A percentile compares a stretch with the other conserved stretches of the same genome.
These are phyloP conservation scores for Hymenochaete sp. DNA, from an alignment of 1,284 basidiomycete genomes.

Conservation along the genomic window DNA sequence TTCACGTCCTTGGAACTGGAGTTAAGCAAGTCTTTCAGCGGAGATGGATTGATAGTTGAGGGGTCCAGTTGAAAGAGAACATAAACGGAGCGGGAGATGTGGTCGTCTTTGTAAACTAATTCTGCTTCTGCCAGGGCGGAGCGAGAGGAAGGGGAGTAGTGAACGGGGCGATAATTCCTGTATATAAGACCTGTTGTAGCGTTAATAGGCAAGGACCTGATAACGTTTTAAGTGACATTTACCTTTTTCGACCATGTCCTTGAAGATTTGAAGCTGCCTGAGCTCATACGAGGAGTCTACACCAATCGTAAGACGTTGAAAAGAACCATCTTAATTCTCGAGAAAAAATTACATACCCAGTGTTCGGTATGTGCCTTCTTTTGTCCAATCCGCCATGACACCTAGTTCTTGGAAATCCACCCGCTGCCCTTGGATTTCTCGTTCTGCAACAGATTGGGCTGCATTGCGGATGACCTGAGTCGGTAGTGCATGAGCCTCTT, in stretches of 20 bases:
- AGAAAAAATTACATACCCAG: constrained; percentile 46
- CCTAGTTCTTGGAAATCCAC: constrained; percentile 77
- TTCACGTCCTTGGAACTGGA: constrained; percentile 29
- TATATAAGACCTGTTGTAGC: constrained; percentile 63
- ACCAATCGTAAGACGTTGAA: not conserved
- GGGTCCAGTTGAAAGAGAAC: constrained; percentile 63
- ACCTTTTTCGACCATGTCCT: constrained; percentile 84
- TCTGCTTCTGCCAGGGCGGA: constrained; percentile 97
- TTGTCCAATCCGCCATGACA: constrained; percentile 89
- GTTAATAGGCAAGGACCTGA: not conserved
- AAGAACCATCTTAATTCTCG: constrained; percentile 3
- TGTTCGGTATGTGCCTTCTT: constrained; percentile 77
- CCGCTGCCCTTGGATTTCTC: constrained; percentile 73
- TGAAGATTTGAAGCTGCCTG: constrained; percentile 81
- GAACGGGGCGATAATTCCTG: constrained; percentile 82
- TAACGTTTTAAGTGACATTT: not conserved
- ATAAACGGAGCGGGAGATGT: constrained; percentile 83
- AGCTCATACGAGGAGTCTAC: constrained; percentile 83
- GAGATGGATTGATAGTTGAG: no score
- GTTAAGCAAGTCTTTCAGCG: no score
- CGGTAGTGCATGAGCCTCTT: constrained; percentile 47
- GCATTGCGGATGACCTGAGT: constrained; percentile 61
- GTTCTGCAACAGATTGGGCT: constrained; percentile 67
- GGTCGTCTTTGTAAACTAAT: constrained; percentile 83
- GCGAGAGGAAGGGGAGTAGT: constrained; percentile 92